Evolutionary conservation across 1,139 yeast genomes (phyloP), one percentile per base, ranked within the genome.

Genomic region (Blastobotrys apis): DNA sequence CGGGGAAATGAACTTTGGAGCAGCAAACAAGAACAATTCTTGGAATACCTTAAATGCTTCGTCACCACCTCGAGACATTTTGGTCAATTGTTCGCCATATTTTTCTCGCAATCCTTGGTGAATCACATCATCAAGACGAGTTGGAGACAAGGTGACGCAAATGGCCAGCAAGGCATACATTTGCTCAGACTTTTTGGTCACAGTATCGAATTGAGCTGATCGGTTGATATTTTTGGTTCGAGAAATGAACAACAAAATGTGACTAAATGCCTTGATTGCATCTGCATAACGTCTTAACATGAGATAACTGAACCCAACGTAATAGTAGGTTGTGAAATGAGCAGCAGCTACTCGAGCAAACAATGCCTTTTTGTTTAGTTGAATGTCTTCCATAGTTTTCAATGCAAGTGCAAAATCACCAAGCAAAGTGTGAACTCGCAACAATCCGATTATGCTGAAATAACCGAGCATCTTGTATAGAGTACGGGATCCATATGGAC

Each of bases 221-320:
- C 63, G 64, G 53, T 66, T 67, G 57, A 69, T 66, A 57, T 69
- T 67, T 57, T 68, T 70, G 13, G 75, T 69, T 56, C 77, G 66
- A 25, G 74, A 62, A 47, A 73, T 69, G 64, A 67, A 71, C 37
- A 71, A 55, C 44, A 73, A 59, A 50, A 72, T 70, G 54, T 71
- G 75, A 4, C 73, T 67, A 52, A 73, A 71, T 10, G 73, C 67
- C 58, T 68, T 71, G 60, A 72, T 70, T 26, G 77, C 76, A 50
- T 73, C 77, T 13, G 74, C 64, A 54, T 72, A 73, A 52, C 77
- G 63, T 50, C 72, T 68, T 53, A 72, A 58, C 77, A 73, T 72
- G 57, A 73, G 57, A 62, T 72, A 72, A 55, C 75, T 69, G 62
- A 69, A 71, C 3, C 77, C 77, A 37, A 72, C 75, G 50, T 73